Percentiles rank a stretch among this genome's conserved stretches.
Evolutionary conservation across 2,329 filamentous ascomycete species (phyloP).

Genomic region (Penicillium occitanis): DNA sequence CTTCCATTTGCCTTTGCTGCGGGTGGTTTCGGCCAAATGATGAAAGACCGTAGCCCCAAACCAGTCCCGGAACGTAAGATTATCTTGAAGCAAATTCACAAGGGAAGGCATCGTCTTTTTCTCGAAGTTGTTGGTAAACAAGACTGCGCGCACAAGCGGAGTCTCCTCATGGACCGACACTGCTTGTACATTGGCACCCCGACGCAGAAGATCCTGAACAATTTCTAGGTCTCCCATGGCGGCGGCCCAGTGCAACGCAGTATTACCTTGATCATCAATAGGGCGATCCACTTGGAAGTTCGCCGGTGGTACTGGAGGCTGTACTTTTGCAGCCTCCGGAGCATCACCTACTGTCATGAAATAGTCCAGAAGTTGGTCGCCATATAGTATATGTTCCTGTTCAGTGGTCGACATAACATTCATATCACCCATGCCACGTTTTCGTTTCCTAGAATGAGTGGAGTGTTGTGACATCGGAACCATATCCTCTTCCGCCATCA

Average conservation of each 20-base stretch:
- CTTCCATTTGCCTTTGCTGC: slow-evolving; percentile 79
- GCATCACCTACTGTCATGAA: slow-evolving; percentile 85
- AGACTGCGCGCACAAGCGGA: slow-evolving; percentile 87
- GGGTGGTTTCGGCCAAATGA: slow-evolving; percentile 86
- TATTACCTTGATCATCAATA: slow-evolving; percentile 93
- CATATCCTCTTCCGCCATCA: slow-evolving; percentile 79
- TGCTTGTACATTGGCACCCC: slow-evolving; percentile 71
- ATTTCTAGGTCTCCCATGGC: slow-evolving; percentile 96
- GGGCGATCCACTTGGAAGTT: slow-evolving; percentile 86
- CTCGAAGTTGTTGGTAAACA: slow-evolving; percentile 96
- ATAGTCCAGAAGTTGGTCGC: slow-evolving; percentile 91
- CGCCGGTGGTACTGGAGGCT: slow-evolving; percentile 73
- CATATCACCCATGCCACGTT: slow-evolving; percentile 67
- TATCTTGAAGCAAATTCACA: slow-evolving; percentile 78
- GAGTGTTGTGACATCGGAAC: slow-evolving; percentile 67
- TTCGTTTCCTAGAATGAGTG: slow-evolving; percentile 66
- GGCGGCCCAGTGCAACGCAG: slow-evolving; percentile 93
- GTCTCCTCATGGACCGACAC: slow-evolving; percentile 76
- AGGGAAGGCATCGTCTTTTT: slow-evolving; percentile 86
- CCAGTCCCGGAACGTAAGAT: slow-evolving; percentile 75
- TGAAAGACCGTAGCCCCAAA: slow-evolving; percentile 88
- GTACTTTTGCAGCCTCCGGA: slow-evolving; percentile 57
- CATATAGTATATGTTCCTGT: slow-evolving; percentile 85
- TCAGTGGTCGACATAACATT: slow-evolving; percentile 61
- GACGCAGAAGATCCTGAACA: slow-evolving; percentile 79